These are phyloP conservation scores for Chytriomyces sp. DNA, from an alignment of 192 early-diverging fungal genomes.

Conservation along the genomic window DNA sequence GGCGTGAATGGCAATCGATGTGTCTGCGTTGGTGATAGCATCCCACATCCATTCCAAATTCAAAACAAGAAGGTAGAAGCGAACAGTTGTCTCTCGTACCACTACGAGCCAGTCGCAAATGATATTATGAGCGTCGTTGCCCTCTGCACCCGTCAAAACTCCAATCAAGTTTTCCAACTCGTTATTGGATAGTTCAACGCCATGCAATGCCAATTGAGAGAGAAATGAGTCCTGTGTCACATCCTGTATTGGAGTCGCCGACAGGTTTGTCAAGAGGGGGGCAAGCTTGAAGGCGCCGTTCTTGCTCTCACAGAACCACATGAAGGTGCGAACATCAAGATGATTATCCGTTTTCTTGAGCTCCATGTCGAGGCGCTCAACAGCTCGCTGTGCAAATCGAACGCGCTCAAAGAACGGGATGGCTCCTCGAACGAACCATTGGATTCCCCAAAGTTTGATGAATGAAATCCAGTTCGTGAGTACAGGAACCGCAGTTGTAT, in stretches of 20 bases:
- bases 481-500: slow-evolving; percentile 8
- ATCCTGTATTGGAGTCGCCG: not conserved
- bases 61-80: slow-evolving; percentile 13
- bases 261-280: not conserved
- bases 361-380: slow-evolving; percentile 1
- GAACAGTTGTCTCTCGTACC: slow-evolving; percentile 2
- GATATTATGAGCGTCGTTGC: slow-evolving; percentile 1
- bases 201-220: not conserved
- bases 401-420: slow-evolving; percentile 16
- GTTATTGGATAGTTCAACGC: slow-evolving; percentile 17
- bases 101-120: slow-evolving; percentile 12
- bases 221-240: not conserved
- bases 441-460: slow-evolving; percentile 18
- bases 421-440: slow-evolving; percentile 22
- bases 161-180: slow-evolving; percentile 21
- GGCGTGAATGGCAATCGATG: slow-evolving; percentile 2
- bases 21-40: not conserved
- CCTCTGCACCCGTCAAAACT: slow-evolving; percentile 19
- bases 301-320: slow-evolving; percentile 22
- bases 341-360: not conserved
- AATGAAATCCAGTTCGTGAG: slow-evolving; percentile 7
- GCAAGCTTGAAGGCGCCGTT: slow-evolving; percentile 12
- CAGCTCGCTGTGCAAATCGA: not conserved
- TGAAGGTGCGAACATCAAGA: slow-evolving; percentile 23
- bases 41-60: slow-evolving; percentile 13